Percentiles rank a stretch among this genome's conserved stretches.
These are phyloP conservation scores for Quillaja saponaria DNA, from an alignment of 306 rosid species.

Conservation along the genomic window DNA sequence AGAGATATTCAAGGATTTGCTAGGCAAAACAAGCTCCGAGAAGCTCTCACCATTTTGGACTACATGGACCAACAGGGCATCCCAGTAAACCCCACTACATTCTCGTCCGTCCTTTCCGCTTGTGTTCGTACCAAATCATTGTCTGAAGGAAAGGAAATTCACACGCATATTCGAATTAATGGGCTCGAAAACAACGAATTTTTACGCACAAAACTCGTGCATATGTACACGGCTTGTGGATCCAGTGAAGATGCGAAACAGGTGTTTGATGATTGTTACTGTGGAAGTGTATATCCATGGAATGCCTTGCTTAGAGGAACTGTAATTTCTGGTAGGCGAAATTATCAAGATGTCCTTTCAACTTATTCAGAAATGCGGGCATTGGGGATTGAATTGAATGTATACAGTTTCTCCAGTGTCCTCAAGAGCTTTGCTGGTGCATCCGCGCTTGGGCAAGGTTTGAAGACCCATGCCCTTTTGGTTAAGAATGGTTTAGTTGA, in stretches of 20 bases:
- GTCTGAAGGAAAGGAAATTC: conserved; percentile 44
- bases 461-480: conserved; percentile 66
- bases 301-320: conserved; percentile 78
- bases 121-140: conserved; percentile 59
- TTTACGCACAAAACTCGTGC: conserved; percentile 51
- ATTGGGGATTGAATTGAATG: conserved; percentile 70
- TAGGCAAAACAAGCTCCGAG: conserved; percentile 44
- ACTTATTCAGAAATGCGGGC: conserved; percentile 58
- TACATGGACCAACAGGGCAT: conserved; percentile 65
- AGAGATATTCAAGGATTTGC: conserved; percentile 58
- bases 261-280: conserved; percentile 49
- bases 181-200: conserved; percentile 59
- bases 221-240: conserved; percentile 66
- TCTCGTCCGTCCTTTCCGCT: conserved; percentile 61
- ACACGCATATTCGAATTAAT: conserved; percentile 50
- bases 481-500: conserved; percentile 71
- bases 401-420: conserved; percentile 66
- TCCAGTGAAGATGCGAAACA: conserved; percentile 50
- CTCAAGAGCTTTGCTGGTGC: conserved; percentile 80
- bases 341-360: conserved; percentile 40
- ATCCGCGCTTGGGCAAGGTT: conserved; percentile 61
- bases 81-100: conserved; percentile 66
- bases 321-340: conserved; percentile 58
- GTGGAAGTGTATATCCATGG: conserved; percentile 61
- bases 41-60: conserved; percentile 62